Base-by-base conservation (phyloP, 257 asterid species). In the Solanum neorickii region DNA sequence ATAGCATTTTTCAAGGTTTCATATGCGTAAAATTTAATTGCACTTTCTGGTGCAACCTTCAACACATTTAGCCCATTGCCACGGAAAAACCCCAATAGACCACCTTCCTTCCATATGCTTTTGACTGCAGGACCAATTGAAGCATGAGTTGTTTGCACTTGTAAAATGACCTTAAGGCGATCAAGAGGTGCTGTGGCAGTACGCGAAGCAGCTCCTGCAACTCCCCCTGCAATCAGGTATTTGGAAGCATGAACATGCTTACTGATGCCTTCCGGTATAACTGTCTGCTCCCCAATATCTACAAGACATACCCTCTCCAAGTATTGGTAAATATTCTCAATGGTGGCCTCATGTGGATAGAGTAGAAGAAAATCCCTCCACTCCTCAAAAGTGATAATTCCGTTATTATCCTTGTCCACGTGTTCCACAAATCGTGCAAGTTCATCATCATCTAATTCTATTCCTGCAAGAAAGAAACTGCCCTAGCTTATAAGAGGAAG, bases 1-100 rank as follows among this genome's bases (percentile, higher is more conserved):
- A 97, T 93, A 47, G 90, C 84, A 78, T 69, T 92, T 91, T 97
- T 97, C 93, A 96, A 87, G 92, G 87, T 88, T 91, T 97, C 99
- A 1, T 95, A 97, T 13, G 96, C 88, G 86, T 97, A 97, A 86
- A 97, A 96, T 89, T 96, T 97, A 88, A 97, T 96, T 78, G 99
- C 99, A 90, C 99, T 97, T 90, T 97, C 99, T 23, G 99, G 99
- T 72, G 99, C 98, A 89, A 97, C 99, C 90, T 97, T 97, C 89
- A 97, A 68, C 42, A 96, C 98, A 70, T 97, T 97, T 88, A 97
- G 56, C 82, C 99, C 99, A 66, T 97, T 97, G 39, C 99, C 99
- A 25, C 99, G 89, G 77, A 97, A 97, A 89, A 96, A 97, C 23
- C 95, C 99, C 85, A 90, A 87, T 84, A 92, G 82, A 1, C 97